These are phyloP conservation scores for Ananas comosus DNA, from an alignment of 176 grass and related monocot species.

Conservation along the genomic window DNA sequence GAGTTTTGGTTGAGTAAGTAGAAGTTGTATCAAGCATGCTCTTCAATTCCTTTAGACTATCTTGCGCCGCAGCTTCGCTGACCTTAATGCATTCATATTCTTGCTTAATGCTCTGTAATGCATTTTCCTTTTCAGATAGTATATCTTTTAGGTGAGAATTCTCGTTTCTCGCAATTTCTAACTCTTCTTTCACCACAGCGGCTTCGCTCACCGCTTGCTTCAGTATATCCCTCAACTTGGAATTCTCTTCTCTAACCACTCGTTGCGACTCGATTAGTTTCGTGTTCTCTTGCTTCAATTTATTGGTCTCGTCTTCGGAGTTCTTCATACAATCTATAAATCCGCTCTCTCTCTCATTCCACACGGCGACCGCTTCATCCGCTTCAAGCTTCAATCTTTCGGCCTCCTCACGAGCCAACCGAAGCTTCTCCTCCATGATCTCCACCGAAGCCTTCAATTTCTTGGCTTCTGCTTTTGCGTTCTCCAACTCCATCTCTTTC, in stretches of 20 bases:
- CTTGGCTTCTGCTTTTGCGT: conserved; percentile 30
- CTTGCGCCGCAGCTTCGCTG: conserved; percentile 74
- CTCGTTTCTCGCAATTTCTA: conserved; percentile 44
- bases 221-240: conserved; percentile 63
- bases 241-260: conserved; percentile 83
- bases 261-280: conserved; percentile 74
- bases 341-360: conserved; percentile 70
- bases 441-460: conserved; percentile 20
- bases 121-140: conserved; percentile 48
- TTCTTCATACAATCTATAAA: conserved; percentile 72
- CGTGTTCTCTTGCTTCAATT: conserved; percentile 47
- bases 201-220: conserved; percentile 91
- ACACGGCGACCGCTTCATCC: conserved; percentile 48
- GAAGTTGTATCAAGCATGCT: conserved; percentile 64
- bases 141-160: conserved; percentile 52
- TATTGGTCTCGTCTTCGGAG: conserved; percentile 64
- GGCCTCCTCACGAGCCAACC: conserved; percentile 25
- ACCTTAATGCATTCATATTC: conserved; percentile 86
- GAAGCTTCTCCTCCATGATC: conserved; percentile 18
- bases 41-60: conserved; percentile 82
- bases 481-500: conserved; percentile 48
- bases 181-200: conserved; percentile 46
- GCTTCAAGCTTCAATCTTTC: conserved; percentile 42
- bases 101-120: conserved; percentile 58
- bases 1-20: conserved; percentile 6